Evolutionary conservation across 257 asterid genomes (phyloP).

Genomic region (Anisodus tanguticus): DNA sequence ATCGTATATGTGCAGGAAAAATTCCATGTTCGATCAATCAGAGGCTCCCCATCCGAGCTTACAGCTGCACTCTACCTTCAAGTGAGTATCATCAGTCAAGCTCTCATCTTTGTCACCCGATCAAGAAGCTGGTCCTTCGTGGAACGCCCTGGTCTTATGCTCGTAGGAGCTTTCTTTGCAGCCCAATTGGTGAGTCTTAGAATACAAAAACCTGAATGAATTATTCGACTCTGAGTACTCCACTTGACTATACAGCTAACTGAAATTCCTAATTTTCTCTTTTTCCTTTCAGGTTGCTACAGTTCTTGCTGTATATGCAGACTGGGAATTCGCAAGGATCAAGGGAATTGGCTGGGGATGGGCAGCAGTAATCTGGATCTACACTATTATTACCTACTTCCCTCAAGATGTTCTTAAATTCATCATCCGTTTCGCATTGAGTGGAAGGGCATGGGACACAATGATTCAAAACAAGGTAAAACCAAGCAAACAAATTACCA

Average conservation of each 20-base stretch:
- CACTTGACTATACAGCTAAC: background rate
- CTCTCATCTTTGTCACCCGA: conserved; percentile 85
- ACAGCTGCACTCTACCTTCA: conserved; percentile 89
- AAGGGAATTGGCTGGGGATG: conserved; percentile 89
- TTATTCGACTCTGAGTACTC: background rate
- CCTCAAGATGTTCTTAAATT: conserved; percentile 88
- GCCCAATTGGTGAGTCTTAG: conserved; percentile 66
- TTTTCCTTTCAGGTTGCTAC: conserved; percentile 59
- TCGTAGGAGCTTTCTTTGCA: conserved; percentile 61
- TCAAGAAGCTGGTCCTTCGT: conserved; percentile 85
- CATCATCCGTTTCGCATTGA: conserved; percentile 57
- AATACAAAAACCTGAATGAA: background rate
- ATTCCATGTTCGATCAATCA: conserved; percentile 60
- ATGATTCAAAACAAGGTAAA: conserved; percentile 79
- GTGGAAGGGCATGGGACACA: conserved; percentile 80
- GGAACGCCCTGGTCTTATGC: conserved; percentile 81
- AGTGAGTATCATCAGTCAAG: conserved; percentile 94
- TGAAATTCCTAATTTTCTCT: background rate
- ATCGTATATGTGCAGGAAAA: conserved; percentile 37
- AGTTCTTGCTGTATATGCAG: conserved; percentile 65
- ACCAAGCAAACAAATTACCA: background rate
- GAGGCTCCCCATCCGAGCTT: conserved; percentile 53
- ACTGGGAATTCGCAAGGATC: conserved; percentile 77
- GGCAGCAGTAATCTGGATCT: conserved; percentile 85
- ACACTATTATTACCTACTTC: conserved; percentile 67